Evolutionary conservation across 805 yeast genomes (phyloP).

Genomic region (Wickerhamiella occidentalis): DNA sequence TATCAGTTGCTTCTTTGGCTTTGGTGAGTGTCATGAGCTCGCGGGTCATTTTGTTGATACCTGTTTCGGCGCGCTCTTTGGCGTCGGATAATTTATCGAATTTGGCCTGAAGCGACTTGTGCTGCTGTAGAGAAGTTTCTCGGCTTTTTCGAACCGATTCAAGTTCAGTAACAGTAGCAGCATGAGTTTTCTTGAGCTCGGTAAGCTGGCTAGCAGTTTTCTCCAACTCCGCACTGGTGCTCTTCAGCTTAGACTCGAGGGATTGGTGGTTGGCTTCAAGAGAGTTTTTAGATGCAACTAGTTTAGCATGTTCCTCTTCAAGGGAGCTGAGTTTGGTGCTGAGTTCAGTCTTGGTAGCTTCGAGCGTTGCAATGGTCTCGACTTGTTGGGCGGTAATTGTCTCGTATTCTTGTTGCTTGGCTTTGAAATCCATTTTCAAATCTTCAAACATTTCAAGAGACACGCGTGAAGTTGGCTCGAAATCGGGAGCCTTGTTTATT

Average conservation of each 20-base stretch:
- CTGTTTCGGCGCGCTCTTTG: constrained; percentile 64
- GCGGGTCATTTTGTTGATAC: constrained; percentile 79
- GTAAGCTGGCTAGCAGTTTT: not conserved
- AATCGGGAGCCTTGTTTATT: constrained; percentile 57
- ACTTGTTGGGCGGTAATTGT: constrained; percentile 18
- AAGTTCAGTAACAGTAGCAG: constrained; percentile 7
- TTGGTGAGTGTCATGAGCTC: constrained; percentile 59
- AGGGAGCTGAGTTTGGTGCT: constrained; percentile 16
- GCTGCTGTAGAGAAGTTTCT: not conserved
- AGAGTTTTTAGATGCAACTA: constrained; percentile 20
- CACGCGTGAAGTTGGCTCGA: constrained; percentile 56
- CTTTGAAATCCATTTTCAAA: constrained; percentile 22
- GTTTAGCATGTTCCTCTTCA: constrained; percentile 24
- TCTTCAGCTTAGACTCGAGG: not conserved
- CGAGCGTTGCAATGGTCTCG: constrained; percentile 16
- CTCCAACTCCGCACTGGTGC: not conserved
- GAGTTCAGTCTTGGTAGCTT: constrained; percentile 5
- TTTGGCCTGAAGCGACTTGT: constrained; percentile 18
- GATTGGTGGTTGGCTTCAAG: constrained; percentile 5
- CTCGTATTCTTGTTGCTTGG: constrained; percentile 1
- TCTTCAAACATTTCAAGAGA: constrained; percentile 46
- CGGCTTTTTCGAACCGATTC: not conserved
- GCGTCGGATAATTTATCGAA: constrained; percentile 30
- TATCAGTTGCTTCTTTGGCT: constrained; percentile 35
- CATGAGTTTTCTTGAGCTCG: constrained; percentile 7